phyloP scores from a whole-genome alignment of 2,329 filamentous ascomycete genomes.

The Xylaria sp. region DNA sequence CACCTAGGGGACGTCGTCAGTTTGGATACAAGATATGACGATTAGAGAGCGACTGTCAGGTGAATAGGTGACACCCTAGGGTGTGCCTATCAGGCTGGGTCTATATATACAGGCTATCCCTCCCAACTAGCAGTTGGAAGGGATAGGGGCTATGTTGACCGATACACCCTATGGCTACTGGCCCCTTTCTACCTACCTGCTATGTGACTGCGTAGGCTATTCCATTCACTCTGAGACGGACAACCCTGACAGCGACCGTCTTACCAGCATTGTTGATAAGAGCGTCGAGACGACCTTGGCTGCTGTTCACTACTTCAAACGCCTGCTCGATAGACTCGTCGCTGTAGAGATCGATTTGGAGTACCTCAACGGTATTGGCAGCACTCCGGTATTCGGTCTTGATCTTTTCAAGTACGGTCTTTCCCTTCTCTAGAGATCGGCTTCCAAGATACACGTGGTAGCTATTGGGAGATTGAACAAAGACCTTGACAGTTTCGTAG shows the following conservation, averaged over 20 bases:
- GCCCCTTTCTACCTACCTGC: no score
- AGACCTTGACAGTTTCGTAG: constrained; percentile 65
- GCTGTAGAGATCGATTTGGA: constrained; percentile 11
- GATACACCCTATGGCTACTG: no score
- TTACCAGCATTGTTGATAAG: constrained; percentile 69
- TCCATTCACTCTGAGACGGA: no score
- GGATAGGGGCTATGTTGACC: no score
- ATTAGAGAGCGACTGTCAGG: constrained; percentile 1
- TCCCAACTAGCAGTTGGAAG: no score
- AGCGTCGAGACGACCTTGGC: constrained; percentile 60
- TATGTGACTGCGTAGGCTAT: no score
- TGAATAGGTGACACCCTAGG: no score
- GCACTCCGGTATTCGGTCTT: constrained; percentile 53
- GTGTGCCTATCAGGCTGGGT: no score
- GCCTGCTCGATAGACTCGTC: constrained; percentile 57
- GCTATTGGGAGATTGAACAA: constrained; percentile 57
- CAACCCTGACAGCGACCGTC: no score
- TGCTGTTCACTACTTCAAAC: constrained; percentile 55
- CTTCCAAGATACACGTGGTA: constrained; percentile 69
- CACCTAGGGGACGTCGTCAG: constrained; percentile 48
- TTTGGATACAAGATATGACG: background rate
- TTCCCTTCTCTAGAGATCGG: constrained; percentile 62
- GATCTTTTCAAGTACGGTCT: constrained; percentile 58
- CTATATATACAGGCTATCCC: no score
- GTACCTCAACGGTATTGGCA: background rate